Evolutionary conservation across 2,329 filamentous ascomycete genomes (phyloP), one percentile per base, ranked within the genome.

Genomic region (Pseudogymnoascus sp.): DNA sequence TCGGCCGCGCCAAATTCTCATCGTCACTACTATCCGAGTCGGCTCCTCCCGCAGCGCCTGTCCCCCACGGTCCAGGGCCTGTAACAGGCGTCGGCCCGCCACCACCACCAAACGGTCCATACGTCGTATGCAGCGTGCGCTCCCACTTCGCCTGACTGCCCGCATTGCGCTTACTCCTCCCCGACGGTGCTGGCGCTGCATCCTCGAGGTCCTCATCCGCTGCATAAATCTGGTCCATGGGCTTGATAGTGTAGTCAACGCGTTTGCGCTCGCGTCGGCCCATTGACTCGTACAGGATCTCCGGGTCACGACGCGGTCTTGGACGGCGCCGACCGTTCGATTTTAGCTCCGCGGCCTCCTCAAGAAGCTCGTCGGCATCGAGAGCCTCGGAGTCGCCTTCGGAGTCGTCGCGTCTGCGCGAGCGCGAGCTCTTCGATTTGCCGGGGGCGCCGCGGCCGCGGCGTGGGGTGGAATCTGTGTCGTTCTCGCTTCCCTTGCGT

Each of bases 1-100:
- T 58, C 59, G 81, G 84, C 64, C 88, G 84, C 66, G 87, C 85
- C 66, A 83, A 81, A 75, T 85, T 85, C 71, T 99, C 94, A 68
- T 99, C 94, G 69, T 99, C 94, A 73, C 94, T 99, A 74, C 92
- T 97, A 72, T 99, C 94, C 5, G 93, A 96, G 70, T 97, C 94
- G 7, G 87, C 89, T 61, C 89, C 90, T 28, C 88, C 92, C 64
- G 85, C 84, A 22, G 89, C 89, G 11, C 84, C 88, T 45, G 85
- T 85, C 62, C 87, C 89, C 79, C 87, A 90, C 4, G 89, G 87
- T 1, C 90, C 91, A 64, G 81, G 86, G 33, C 86, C 82, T 63
- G 73, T 71, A 19, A 71, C 65, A 38, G 72, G 66, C 16, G 67
- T 62, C 42, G 82, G 82, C 36, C 90, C 90, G 45, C 87, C 86